Conservation (phyloP, 352 stramenopile species). For the Phytopythium boreale region DNA sequence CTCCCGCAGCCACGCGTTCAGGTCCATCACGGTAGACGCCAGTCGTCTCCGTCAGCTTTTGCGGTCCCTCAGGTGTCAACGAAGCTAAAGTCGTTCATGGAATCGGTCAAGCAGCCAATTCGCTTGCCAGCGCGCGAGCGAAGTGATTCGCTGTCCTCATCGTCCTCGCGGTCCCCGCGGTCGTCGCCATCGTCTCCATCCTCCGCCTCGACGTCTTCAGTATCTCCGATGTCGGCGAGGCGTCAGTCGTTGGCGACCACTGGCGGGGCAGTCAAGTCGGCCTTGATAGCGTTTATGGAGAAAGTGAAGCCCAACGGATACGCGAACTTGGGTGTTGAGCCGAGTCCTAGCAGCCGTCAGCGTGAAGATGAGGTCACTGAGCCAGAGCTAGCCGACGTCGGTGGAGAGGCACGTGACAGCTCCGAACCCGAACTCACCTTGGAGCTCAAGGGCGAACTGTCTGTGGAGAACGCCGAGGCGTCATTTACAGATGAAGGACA, state of each 20-base stretch:
- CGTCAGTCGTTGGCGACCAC: not conserved
- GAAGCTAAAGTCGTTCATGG: not conserved
- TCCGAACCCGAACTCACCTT: not conserved
- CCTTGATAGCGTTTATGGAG: not conserved
- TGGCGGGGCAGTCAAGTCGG: not conserved
- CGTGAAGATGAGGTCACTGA: not conserved
- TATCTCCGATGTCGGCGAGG: not conserved
- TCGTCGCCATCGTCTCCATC: not conserved
- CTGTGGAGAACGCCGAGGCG: not conserved
- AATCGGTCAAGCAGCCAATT: not conserved
- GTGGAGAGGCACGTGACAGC: not conserved
- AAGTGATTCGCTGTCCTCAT: not conserved
- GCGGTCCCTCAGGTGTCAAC: not conserved
- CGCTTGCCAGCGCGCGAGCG: not conserved
- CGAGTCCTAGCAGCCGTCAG: not conserved
- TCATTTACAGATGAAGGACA: not conserved
- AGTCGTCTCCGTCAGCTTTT: not conserved
- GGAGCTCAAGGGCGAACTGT: not conserved
- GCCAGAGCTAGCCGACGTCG: not conserved
- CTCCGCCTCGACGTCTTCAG: slow-evolving; percentile 3
- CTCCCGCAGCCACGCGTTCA: not conserved
- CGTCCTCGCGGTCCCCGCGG: not conserved
- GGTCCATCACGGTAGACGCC: not conserved
- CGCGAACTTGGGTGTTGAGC: not conserved
- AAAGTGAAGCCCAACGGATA: slow-evolving; percentile 1